Percentiles rank a stretch among this genome's conserved stretches.
Evolutionary conservation across 208 protist species (phyloP).

Genomic region (Porcisia hertigi): DNA sequence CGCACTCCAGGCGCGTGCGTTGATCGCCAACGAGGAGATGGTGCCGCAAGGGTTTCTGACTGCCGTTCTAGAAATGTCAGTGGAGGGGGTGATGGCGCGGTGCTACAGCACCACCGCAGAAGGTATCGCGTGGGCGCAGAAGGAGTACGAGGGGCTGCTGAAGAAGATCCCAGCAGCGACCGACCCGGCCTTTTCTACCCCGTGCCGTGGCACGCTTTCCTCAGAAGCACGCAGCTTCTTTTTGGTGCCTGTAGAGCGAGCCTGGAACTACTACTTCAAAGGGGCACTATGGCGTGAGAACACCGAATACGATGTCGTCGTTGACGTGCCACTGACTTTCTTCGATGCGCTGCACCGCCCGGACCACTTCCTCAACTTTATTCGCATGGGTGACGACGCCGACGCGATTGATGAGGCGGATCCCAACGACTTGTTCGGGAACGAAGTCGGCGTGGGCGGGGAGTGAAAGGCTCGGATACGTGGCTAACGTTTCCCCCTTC

Average conservation of each 20-base stretch:
- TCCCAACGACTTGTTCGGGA: constrained; percentile 54
- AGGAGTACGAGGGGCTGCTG: constrained; percentile 52
- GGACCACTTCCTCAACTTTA: constrained; percentile 90
- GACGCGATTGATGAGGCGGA: constrained; percentile 70
- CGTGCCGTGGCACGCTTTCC: constrained; percentile 71
- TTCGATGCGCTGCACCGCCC: constrained; percentile 75
- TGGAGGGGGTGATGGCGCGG: constrained; percentile 69
- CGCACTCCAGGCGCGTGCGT: constrained; percentile 71
- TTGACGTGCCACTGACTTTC: constrained; percentile 70
- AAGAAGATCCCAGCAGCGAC: constrained; percentile 60
- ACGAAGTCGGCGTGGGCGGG: constrained; percentile 36
- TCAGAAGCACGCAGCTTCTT: constrained; percentile 75
- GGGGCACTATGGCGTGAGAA: constrained; percentile 76
- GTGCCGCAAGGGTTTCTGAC: constrained; percentile 37
- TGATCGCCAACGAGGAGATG: constrained; percentile 71
- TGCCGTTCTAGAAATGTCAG: constrained; percentile 55
- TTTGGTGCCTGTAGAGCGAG: constrained; percentile 64
- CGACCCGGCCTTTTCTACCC: constrained; percentile 43
- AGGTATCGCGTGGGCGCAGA: constrained; percentile 76
- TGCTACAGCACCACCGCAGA: constrained; percentile 83
- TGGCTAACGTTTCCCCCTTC: constrained; percentile 4
- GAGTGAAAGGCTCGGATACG: background rate
- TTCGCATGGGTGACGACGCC: constrained; percentile 52
- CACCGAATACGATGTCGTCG: constrained; percentile 74
- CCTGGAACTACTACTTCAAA: constrained; percentile 91